These are phyloP conservation scores for Pelargonium citronellum DNA, from an alignment of 441 rosid species.

Conservation along the genomic window DNA sequence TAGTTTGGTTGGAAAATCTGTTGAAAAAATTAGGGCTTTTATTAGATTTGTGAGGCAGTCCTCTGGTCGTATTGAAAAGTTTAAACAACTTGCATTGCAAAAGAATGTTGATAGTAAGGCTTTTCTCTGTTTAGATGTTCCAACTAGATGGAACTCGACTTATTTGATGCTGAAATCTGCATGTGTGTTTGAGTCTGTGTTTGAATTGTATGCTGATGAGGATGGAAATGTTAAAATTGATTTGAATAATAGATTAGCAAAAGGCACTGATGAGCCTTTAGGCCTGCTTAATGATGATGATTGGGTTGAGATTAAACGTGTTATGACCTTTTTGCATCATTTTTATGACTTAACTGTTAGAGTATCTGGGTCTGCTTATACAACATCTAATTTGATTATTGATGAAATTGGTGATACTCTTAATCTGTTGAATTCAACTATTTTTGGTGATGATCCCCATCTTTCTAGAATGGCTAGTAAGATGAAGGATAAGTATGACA, in stretches of 20 bases:
- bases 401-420: not conserved
- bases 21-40: not conserved
- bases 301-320: not conserved
- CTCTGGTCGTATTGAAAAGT: not conserved
- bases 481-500: constrained; percentile 14
- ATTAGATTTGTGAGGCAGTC: constrained; percentile 13
- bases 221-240: not conserved
- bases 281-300: not conserved
- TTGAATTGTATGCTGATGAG: not conserved
- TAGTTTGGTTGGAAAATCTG: not conserved
- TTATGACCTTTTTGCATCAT: not conserved
- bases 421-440: too few relatives aligned
- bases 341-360: constrained; percentile 5
- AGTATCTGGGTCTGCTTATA: constrained; percentile 1
- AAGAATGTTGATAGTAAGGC: constrained; percentile 6
- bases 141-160: constrained; percentile 24
- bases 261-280: too few relatives aligned
- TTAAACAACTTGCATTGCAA: not conserved
- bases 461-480: too few relatives aligned
- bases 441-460: too few relatives aligned
- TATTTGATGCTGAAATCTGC: constrained; percentile 17
- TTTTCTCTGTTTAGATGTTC: constrained; percentile 13
- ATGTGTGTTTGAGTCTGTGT: constrained; percentile 12
- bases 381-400: constrained; percentile 14
- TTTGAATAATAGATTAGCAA: too few relatives aligned